Percentiles rank a stretch among this genome's conserved stretches.
Evolutionary conservation across 345 rosid genomes (phyloP).

Genomic region (Gynandropsis gynandra): DNA sequence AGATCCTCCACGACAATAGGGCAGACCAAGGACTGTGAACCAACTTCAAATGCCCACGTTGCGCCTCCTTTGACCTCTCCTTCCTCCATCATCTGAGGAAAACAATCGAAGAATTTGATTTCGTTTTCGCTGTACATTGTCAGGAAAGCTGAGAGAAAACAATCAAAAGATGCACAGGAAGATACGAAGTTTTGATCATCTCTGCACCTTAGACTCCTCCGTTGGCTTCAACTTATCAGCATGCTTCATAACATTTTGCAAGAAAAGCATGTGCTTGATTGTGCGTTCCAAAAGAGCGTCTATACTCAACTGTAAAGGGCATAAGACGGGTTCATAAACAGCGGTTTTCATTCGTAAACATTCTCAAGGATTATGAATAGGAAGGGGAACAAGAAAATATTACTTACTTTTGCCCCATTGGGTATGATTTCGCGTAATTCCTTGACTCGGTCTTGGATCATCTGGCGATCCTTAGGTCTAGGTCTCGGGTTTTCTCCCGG

Average conservation of each 20-base stretch:
- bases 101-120: background rate
- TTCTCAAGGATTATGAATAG: background rate
- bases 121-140: background rate
- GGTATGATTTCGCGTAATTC: conserved; percentile 97
- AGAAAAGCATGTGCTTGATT: conserved; percentile 97
- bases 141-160: background rate
- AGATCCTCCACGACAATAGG: conserved; percentile 97
- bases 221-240: conserved; percentile 84
- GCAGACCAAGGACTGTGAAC: conserved; percentile 75
- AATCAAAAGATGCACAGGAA: background rate
- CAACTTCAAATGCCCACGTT: conserved; percentile 97
- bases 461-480: conserved; percentile 97
- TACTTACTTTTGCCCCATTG: conserved; percentile 79
- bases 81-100: conserved; percentile 46
- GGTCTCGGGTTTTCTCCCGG: conserved; percentile 94
- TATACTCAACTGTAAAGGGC: conserved; percentile 82
- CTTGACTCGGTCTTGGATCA: conserved; percentile 98
- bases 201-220: conserved; percentile 71
- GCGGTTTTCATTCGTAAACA: conserved; percentile 4
- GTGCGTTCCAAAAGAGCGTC: conserved; percentile 93
- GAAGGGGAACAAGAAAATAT: background rate
- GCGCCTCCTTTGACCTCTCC: conserved; percentile 84
- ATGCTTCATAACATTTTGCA: conserved; percentile 91
- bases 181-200: background rate
- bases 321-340: background rate